A percentile compares a stretch with the other conserved stretches of the same genome.
Evolutionary conservation across 2,329 filamentous ascomycete species (phyloP).

Genomic region (Albifimbria verrucaria): DNA sequence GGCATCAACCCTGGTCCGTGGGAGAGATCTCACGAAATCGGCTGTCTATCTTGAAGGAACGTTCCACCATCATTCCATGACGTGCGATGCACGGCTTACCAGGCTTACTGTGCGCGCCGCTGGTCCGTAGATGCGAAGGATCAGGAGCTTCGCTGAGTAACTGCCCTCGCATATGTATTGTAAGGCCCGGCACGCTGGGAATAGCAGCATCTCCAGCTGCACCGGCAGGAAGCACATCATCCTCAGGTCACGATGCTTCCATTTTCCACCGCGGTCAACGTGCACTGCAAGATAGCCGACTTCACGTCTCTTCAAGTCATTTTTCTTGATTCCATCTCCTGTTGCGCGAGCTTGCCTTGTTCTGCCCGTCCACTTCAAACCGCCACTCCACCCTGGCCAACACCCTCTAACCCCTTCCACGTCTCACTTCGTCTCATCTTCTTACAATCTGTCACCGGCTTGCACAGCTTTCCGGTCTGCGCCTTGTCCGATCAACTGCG

Average conservation of each 20-base stretch:
- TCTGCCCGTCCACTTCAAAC: not conserved
- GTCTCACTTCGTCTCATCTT: constrained; percentile 5
- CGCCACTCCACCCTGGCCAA: too few species aligned
- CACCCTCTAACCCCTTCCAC: not conserved
- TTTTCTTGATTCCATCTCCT: too few species aligned
- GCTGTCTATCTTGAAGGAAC: not conserved
- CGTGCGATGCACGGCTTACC: not conserved
- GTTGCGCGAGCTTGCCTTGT: too few species aligned
- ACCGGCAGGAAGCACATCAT: not conserved
- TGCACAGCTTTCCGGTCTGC: not conserved
- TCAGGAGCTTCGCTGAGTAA: not conserved
- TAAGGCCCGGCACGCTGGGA: not conserved
- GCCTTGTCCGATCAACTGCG: not conserved
- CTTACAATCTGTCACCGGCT: constrained; percentile 1
- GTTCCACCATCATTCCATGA: not conserved
- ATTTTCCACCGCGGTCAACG: not conserved
- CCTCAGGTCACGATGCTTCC: not conserved
- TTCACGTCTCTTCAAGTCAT: too few species aligned
- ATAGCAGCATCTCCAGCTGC: not conserved
- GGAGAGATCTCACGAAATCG: not conserved
- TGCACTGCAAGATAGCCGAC: too few species aligned
- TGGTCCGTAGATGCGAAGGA: not conserved
- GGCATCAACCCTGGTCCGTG: not conserved
- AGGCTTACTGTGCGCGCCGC: too few species aligned
- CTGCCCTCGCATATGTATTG: not conserved